These are phyloP conservation scores for Circinella umbellata DNA, from an alignment of 371 early-diverging fungal genomes.

Conservation along the genomic window DNA sequence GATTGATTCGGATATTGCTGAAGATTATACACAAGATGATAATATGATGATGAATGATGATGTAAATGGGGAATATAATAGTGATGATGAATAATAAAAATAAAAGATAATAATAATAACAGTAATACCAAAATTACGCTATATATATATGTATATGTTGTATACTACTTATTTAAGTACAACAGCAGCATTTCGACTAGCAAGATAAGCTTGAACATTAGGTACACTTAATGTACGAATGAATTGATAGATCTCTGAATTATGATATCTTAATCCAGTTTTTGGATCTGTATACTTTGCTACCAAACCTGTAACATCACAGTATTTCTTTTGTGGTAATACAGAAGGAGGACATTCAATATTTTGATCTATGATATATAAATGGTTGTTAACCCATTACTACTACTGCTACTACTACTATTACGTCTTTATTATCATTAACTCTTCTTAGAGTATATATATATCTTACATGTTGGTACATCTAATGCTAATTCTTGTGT, in stretches of 20 bases:
- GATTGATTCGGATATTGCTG: constrained; percentile 23
- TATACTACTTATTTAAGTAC: constrained; percentile 53
- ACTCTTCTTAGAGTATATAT: not conserved
- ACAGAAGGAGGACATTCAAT: constrained; percentile 87
- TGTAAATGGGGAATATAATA: not conserved
- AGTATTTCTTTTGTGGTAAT: constrained; percentile 86
- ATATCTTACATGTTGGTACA: constrained; percentile 71
- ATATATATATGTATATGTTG: no score
- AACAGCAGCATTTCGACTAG: constrained; percentile 82
- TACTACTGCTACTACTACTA: no score
- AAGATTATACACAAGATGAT: not conserved
- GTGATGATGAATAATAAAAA: constrained; percentile 2
- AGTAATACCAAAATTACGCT: no score
- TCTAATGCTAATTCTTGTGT: constrained; percentile 62
- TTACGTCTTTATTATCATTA: no score
- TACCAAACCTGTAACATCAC: constrained; percentile 88
- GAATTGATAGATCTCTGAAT: constrained; percentile 81
- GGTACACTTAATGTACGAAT: constrained; percentile 76
- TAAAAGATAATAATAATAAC: no score
- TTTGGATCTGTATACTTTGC: constrained; percentile 90
- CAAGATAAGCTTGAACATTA: constrained; percentile 83
- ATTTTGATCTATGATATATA: constrained; percentile 64
- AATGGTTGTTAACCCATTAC: not conserved
- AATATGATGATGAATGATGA: no score
- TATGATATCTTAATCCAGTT: constrained; percentile 82